Percentiles rank a stretch among this genome's conserved stretches.
Evolutionary conservation across 148 eudicot genomes (phyloP).

Genomic region (Chenopodium formosanum): DNA sequence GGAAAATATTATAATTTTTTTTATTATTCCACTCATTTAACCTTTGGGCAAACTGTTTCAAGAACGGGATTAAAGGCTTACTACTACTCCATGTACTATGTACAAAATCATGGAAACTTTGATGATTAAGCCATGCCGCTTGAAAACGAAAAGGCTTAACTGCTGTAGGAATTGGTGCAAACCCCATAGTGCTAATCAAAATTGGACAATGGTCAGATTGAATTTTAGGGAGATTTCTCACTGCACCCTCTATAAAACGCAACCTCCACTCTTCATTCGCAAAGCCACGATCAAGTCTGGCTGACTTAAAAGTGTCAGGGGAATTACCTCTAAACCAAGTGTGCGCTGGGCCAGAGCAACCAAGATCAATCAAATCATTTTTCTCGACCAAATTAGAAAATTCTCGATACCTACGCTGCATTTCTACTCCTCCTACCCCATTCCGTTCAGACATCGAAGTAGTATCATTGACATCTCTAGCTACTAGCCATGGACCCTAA

Average conservation of each 20-base stretch:
- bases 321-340: not conserved
- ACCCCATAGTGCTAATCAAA: not conserved
- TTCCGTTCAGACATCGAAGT: not conserved
- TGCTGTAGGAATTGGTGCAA: not conserved
- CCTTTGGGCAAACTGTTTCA: not conserved
- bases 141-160: not conserved
- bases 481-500: not conserved
- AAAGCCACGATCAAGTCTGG: not conserved
- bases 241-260: not conserved
- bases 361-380: not conserved
- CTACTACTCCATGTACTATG: not conserved
- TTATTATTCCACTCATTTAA: not conserved
- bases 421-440: not conserved
- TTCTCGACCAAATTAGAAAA: not conserved
- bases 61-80: not conserved
- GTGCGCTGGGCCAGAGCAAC: not conserved
- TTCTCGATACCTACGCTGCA: not conserved
- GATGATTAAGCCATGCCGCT: not conserved
- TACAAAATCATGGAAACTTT: not conserved
- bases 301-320: not conserved
- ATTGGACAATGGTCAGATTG: not conserved
- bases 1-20: too few species aligned
- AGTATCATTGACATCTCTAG: not conserved
- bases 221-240: not conserved
- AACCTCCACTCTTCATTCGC: not conserved